These are phyloP conservation scores for Blakeslea trispora DNA, from an alignment of 371 early-diverging fungal species.

Conservation along the genomic window DNA sequence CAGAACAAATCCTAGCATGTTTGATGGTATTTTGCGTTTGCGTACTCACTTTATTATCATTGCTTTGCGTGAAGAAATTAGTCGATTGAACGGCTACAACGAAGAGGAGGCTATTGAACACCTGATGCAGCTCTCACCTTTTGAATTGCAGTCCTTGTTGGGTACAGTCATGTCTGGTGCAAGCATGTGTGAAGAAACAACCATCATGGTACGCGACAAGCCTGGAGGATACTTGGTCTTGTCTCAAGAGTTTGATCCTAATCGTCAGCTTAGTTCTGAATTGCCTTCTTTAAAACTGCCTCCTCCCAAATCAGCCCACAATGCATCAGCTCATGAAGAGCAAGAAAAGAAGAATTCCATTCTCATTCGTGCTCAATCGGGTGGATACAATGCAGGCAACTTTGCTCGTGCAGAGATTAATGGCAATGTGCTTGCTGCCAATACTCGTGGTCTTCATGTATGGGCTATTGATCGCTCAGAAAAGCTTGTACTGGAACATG, in stretches of 20 bases:
- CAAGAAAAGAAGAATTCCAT: constrained; percentile 17
- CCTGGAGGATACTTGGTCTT: constrained; percentile 49
- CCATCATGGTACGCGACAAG: constrained; percentile 51
- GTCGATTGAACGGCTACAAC: constrained; percentile 68
- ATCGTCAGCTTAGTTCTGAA: constrained; percentile 15
- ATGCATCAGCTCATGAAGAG: not conserved
- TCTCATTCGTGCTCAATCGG: constrained; percentile 66
- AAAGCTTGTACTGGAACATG: constrained; percentile 67
- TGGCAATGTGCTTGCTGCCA: constrained; percentile 54
- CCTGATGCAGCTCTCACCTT: constrained; percentile 81
- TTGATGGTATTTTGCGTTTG: constrained; percentile 83
- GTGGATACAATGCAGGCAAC: constrained; percentile 75
- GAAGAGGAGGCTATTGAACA: constrained; percentile 82
- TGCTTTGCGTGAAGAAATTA: constrained; percentile 85
- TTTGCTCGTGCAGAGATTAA: constrained; percentile 75
- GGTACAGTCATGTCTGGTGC: constrained; percentile 77
- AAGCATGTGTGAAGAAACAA: constrained; percentile 48
- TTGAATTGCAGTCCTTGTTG: constrained; percentile 76
- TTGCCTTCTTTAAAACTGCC: constrained; percentile 25
- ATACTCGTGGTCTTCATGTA: constrained; percentile 77
- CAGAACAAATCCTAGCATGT: constrained; percentile 67
- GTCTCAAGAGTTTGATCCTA: constrained; percentile 23
- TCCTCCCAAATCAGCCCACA: constrained; percentile 2
- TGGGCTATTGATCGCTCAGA: constrained; percentile 70
- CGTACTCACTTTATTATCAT: constrained; percentile 83